Percentiles rank a stretch among this genome's conserved stretches.
Conservation (phyloP, 2,329 filamentous ascomycete species). For the Capronia epimyces region DNA sequence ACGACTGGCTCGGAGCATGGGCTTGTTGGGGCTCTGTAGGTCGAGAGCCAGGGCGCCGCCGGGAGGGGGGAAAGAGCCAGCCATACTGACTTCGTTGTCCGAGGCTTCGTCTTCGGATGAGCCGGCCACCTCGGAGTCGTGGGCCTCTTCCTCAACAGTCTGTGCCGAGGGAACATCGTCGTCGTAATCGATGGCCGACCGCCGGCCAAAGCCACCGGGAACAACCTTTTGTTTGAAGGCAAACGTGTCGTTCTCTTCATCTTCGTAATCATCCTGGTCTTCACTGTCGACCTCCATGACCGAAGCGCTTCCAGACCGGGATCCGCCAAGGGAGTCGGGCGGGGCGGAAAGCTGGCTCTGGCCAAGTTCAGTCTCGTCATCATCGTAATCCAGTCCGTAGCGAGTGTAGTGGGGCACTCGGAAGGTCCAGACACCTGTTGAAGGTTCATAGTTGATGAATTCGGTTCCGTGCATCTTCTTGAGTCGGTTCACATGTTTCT, state of each 20-base stretch:
- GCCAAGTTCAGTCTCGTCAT: constrained; percentile 56
- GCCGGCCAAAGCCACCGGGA: constrained; percentile 75
- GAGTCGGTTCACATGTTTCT: constrained; percentile 78
- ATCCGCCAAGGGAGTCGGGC: constrained; percentile 41
- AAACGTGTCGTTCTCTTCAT: constrained; percentile 51
- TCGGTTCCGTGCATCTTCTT: constrained; percentile 72
- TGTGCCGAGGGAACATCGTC: constrained; percentile 61
- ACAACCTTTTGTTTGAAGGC: constrained; percentile 54
- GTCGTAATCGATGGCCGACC: constrained; percentile 52
- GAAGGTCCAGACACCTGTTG: constrained; percentile 85
- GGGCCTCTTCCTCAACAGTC: constrained; percentile 77
- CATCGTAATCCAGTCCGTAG: constrained; percentile 80
- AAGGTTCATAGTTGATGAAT: constrained; percentile 72
- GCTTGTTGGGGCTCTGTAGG: constrained; percentile 20
- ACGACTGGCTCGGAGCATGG: constrained; percentile 23
- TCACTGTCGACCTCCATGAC: constrained; percentile 30
- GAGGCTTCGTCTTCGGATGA: constrained; percentile 49
- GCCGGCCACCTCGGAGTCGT: constrained; percentile 60
- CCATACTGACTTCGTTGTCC: constrained; percentile 72
- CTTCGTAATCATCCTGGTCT: constrained; percentile 28
- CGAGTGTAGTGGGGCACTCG: constrained; percentile 94
- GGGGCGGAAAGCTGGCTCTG: constrained; percentile 49
- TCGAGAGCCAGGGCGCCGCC: constrained; percentile 17
- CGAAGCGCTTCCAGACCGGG: constrained; percentile 16
- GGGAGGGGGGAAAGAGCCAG: constrained; percentile 69